Evolutionary conservation across 768 basidiomycete species (phyloP), one percentile per base, ranked within the genome.

Genomic region (Podaxis mareebaensis): DNA sequence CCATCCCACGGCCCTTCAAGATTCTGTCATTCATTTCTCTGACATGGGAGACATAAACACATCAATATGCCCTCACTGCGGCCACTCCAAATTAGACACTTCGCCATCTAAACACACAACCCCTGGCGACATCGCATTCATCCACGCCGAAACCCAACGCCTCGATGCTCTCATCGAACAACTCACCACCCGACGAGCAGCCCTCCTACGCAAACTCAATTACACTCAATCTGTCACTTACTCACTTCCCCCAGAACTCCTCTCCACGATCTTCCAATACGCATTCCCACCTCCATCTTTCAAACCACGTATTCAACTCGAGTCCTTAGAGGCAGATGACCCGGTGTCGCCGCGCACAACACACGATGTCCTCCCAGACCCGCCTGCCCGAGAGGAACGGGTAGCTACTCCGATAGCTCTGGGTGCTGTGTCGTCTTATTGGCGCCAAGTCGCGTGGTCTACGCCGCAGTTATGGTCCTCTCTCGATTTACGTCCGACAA

Each of bases 361-460:
- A 33, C 33, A 10, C 10, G 15, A 12, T 55, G 20, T n/a, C 13
- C 20, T 4, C 1, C 10, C 15, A 6, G 40, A 58, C 26, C 46
- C 22, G 7, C 13, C 22, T 8, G 13, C 46, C 4, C 28, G 11
- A n/a, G 28, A 58, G 28, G 28, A 30, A 7, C 12, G 5, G 8
- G 17, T n/a, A 12, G 11, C 5, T 33, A 33, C 17, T n/a, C 46
- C 58, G 13, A 3, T 58, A 4, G 28, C 24, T 17, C 28, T 58
- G 13, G 58, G 58, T 46, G 58, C 58, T 30, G 58, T 58, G 24
- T 58, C 28, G 3, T 26, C 28, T 17, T 20, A 49, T 24, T 58
- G 58, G 58, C 58, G 58, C 58, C 46, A 58, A 46, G 58, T 49
- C 7, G 58, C 30, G 8, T 58, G 58, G 58, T 30, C 28, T 36